Percentiles rank a stretch among this genome's conserved stretches.
Conservation (phyloP, 2,329 filamentous ascomycete genomes). For the Trichoderma breve region DNA sequence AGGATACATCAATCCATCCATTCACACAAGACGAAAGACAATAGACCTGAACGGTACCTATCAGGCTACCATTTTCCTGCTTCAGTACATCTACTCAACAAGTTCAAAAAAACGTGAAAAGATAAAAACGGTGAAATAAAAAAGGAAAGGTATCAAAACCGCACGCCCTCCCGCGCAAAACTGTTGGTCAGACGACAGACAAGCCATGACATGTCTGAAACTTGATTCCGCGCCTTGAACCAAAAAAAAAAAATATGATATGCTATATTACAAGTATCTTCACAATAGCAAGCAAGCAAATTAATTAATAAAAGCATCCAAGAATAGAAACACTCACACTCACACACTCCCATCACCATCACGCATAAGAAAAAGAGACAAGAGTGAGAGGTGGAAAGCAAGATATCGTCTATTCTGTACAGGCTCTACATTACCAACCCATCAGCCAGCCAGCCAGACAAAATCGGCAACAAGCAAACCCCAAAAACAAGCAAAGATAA, state of each 20-base stretch:
- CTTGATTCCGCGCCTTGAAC: background rate
- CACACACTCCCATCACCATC: background rate
- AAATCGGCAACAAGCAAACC: background rate
- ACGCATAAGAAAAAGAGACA: background rate
- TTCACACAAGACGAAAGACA: background rate
- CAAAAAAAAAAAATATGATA: background rate
- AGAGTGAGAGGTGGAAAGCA: background rate
- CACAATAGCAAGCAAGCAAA: background rate
- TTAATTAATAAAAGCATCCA: background rate
- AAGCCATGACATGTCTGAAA: background rate
- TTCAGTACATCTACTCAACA: too few species aligned
- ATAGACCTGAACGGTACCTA: too few species aligned
- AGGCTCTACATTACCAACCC: background rate
- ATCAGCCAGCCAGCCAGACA: background rate
- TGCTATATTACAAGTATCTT: background rate
- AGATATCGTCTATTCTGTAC: background rate
- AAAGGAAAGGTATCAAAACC: background rate
- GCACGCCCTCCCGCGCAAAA: background rate
- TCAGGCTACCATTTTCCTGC: too few species aligned
- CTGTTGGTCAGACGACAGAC: background rate
- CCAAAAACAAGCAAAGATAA: background rate
- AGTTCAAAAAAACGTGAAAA: too few species aligned
- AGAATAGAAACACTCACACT: background rate
- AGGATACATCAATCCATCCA: background rate
- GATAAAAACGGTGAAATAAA: background rate